Evolutionary conservation across 495 filamentous ascomycete species (phyloP).

Genomic region (Entonaema liquescens): DNA sequence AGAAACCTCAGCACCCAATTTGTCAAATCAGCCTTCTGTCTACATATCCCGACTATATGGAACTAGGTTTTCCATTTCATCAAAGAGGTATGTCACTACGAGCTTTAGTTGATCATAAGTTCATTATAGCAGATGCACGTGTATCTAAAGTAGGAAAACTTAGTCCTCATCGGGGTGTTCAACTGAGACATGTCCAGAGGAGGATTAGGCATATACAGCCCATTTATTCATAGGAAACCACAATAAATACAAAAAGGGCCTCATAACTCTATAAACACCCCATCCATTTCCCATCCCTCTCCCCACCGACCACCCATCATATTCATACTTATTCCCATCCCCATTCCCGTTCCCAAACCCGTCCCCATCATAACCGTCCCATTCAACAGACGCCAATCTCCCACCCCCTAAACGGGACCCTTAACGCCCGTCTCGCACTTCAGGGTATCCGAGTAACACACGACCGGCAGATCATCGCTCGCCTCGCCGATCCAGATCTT

Average conservation of each 20-base stretch:
- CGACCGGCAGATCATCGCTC: slow-evolving; percentile 51
- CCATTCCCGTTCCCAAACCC: neutral
- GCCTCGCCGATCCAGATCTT: slow-evolving; percentile 55
- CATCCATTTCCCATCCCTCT: neutral
- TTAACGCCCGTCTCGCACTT: slow-evolving; percentile 46
- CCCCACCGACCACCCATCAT: neutral
- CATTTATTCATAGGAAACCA: neutral
- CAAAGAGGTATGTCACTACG: neutral
- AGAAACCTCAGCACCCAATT: neutral
- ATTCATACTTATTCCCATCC: too few relatives aligned
- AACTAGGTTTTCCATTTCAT: neutral
- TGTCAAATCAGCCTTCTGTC: neutral
- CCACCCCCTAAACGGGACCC: slow-evolving; percentile 44
- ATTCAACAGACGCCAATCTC: neutral
- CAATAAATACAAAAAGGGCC: neutral
- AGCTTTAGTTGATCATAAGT: neutral
- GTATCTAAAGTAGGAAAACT: neutral
- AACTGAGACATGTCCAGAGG: too few relatives aligned
- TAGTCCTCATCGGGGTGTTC: too few relatives aligned
- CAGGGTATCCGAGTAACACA: slow-evolving; percentile 51
- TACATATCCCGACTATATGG: neutral
- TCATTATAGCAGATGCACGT: neutral
- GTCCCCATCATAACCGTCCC: neutral
- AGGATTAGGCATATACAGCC: neutral
- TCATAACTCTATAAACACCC: neutral